phyloP scores from a whole-genome alignment of 345 rosid species.

The Eucalyptus tenuipes region DNA sequence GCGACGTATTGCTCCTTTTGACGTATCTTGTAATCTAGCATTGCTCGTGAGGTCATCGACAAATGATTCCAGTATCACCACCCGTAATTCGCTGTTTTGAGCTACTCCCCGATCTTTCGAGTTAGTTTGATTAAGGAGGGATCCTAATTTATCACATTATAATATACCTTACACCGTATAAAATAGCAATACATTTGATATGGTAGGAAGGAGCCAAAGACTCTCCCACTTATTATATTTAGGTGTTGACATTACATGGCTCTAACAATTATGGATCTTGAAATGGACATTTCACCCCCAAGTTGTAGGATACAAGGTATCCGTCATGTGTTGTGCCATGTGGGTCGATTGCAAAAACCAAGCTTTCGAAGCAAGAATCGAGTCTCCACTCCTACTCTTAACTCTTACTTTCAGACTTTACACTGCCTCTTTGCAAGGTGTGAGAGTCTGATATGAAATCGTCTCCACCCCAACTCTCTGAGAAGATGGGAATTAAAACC shows the following conservation, averaged over 20 bases:
- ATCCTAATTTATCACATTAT: neutral
- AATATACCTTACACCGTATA: neutral
- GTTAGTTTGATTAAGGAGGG: neutral
- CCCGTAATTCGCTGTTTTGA: neutral
- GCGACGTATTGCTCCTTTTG: neutral
- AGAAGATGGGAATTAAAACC: too few species aligned
- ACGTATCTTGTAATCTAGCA: neutral
- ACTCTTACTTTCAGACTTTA: too few species aligned
- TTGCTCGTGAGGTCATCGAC: neutral
- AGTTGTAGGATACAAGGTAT: neutral
- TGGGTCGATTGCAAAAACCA: neutral
- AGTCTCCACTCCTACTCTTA: neutral
- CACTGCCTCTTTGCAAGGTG: too few species aligned
- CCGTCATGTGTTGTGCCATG: neutral
- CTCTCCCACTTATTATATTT: neutral
- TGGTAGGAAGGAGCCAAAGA: neutral
- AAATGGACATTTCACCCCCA: neutral
- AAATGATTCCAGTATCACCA: neutral
- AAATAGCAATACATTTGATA: neutral
- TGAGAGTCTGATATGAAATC: too few species aligned
- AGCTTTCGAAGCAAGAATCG: neutral
- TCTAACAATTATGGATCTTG: neutral
- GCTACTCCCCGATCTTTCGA: neutral
- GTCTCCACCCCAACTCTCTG: too few species aligned
- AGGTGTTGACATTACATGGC: neutral